These are phyloP conservation scores for Vaccinium vitisidaea DNA, from an alignment of 148 eudicot species.

Conservation along the genomic window DNA sequence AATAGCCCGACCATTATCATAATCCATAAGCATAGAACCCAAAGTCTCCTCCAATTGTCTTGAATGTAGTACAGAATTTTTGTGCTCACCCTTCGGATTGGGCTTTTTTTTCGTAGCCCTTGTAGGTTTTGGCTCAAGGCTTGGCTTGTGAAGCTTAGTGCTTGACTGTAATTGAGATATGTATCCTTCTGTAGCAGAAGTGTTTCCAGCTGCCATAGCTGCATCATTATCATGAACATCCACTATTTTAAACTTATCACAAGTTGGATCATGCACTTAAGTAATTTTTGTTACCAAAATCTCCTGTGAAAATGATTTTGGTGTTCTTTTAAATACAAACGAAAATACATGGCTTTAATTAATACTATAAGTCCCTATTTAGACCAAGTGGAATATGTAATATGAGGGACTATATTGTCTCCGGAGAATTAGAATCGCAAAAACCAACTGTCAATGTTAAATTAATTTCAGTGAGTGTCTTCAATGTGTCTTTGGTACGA, in stretches of 20 bases:
- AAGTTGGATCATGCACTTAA: conserved; percentile 24
- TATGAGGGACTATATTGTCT: background rate
- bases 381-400: background rate
- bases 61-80: conserved; percentile 52
- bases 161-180: conserved; percentile 90
- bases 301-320: background rate
- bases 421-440: background rate
- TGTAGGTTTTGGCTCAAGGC: conserved; percentile 91
- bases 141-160: conserved; percentile 91
- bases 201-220: conserved; percentile 99
- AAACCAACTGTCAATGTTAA: too few relatives aligned
- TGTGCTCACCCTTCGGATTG: conserved; percentile 54
- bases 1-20: conserved; percentile 73
- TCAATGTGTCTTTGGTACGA: background rate
- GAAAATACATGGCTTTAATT: background rate
- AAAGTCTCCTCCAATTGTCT: conserved; percentile 87
- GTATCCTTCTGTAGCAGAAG: conserved; percentile 90
- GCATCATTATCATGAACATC: conserved; percentile 31
- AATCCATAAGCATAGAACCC: conserved; percentile 80
- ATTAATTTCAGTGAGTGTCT: background rate
- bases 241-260: conserved; percentile 8
- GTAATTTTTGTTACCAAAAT: background rate
- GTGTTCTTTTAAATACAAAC: background rate
- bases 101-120: conserved; percentile 59
- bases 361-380: background rate